phyloP scores from a whole-genome alignment of 2,329 filamentous ascomycete genomes.

The Botrytis paeoniae region DNA sequence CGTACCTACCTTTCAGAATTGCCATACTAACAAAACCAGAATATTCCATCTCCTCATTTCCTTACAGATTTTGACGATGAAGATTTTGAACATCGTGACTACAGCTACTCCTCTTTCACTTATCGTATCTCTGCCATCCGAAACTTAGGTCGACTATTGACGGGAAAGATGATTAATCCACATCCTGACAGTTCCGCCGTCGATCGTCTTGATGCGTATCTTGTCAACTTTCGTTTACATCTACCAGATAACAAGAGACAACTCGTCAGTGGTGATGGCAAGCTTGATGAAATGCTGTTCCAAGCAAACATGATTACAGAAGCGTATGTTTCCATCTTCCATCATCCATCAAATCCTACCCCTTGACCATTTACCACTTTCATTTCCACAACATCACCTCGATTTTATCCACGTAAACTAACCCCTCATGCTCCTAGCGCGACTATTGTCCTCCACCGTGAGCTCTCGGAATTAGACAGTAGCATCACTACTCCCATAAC shows the following conservation, averaged over 20 bases:
- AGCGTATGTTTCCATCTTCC: constrained; percentile 32
- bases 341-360: not conserved
- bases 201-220: constrained; percentile 55
- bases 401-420: not conserved
- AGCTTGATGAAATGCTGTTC: constrained; percentile 86
- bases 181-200: constrained; percentile 52
- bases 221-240: constrained; percentile 76
- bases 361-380: not conserved
- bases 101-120: constrained; percentile 76
- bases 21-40: constrained; percentile 43
- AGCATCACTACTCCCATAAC: constrained; percentile 56
- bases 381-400: not conserved
- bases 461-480: constrained; percentile 70
- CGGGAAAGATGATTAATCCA: constrained; percentile 43
- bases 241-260: constrained; percentile 70
- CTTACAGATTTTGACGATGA: constrained; percentile 73
- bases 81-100: constrained; percentile 62
- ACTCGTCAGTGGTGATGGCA: constrained; percentile 64
- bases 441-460: constrained; percentile 75
- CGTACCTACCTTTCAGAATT: not conserved
- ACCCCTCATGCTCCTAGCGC: constrained; percentile 41
- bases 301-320: constrained; percentile 79
- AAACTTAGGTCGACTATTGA: constrained; percentile 74
- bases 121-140: constrained; percentile 80
- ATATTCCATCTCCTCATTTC: constrained; percentile 56